Percentiles rank a stretch among this genome's conserved stretches.
phyloP scores from a whole-genome alignment of 2,329 filamentous ascomycete genomes.

The Colletotrichum sp. region DNA sequence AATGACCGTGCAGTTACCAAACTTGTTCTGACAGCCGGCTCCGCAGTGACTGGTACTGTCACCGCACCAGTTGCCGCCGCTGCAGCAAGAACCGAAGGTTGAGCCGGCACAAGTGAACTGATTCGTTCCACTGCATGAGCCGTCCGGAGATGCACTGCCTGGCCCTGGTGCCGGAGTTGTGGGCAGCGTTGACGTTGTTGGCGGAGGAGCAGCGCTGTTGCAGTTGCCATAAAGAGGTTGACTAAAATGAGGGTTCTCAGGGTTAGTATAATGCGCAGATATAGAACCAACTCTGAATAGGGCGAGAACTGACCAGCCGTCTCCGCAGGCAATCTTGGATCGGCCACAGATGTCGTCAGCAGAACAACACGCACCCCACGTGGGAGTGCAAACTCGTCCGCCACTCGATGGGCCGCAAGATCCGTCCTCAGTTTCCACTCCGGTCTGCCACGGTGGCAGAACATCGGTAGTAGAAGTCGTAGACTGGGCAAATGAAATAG shows the following conservation, averaged over 20 bases:
- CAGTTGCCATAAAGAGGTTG: neutral
- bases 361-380: neutral
- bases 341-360: neutral
- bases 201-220: neutral
- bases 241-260: neutral
- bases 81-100: neutral
- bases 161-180: neutral
- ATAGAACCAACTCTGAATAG: neutral
- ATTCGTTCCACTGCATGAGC: neutral
- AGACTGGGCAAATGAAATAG: neutral
- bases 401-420: neutral
- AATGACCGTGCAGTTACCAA: neutral
- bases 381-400: neutral
- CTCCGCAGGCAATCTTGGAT: neutral
- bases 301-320: neutral
- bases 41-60: neutral
- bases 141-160: neutral
- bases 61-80: neutral
- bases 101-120: neutral
- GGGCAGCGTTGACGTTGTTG: neutral
- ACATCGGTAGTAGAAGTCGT: neutral
- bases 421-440: neutral
- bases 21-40: neutral
- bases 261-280: neutral
- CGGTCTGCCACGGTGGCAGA: conserved; percentile 1